Base-by-base conservation (phyloP, 2,329 filamentous ascomycete genomes). In the Cladosporium sp. region DNA sequence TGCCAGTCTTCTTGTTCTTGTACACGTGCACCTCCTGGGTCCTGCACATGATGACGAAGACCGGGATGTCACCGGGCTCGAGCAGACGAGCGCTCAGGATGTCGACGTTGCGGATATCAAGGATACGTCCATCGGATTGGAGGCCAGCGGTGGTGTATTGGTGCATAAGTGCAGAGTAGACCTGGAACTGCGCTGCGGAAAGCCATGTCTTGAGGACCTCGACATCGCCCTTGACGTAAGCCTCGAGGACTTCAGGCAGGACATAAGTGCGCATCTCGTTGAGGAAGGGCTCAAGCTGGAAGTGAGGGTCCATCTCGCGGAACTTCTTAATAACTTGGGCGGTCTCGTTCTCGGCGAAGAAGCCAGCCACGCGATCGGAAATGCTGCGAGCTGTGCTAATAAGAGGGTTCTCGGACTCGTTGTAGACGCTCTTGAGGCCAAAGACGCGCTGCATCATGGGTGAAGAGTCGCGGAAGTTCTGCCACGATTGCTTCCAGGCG, bases 1-100 rank as follows among this genome's bases (percentile, higher is more conserved):
- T 85, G 70, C 90, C 90, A 0, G 90, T 90, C 85, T 99, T 98
- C 66, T 90, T 88, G 71, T 98, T 96, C 69, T 91, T 88, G 83
- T 97, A 99, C 18, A 98, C 93, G 77, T 99, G 95, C 12, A 99
- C 93, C 80, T 99, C 95, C 78, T 99, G 95, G 12, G 95, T 97
- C 70, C 95, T 87, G 82, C 93, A 97, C 68, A 93, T 97, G 71
- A 99, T 90, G 77, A 99, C 96, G 77, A 99, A 98, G 30, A 99
- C 94, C 2, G 95, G 95, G 49, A 95, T 88, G 79, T 95, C 92
- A 70, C 92, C 91, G 2, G 92, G 92, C 66, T 95, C 92, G 59
- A 96, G 83, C 79, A 96, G 90, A 66, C 91, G 86, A 0, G 92
- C 92, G 72, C 87, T 88, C 52, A 94, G 80, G 62, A 96, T 93